Percentiles rank a stretch among this genome's conserved stretches.
Conservation (phyloP, 2,329 filamentous ascomycete genomes). For the Tolypocladium guangdongense region DNA sequence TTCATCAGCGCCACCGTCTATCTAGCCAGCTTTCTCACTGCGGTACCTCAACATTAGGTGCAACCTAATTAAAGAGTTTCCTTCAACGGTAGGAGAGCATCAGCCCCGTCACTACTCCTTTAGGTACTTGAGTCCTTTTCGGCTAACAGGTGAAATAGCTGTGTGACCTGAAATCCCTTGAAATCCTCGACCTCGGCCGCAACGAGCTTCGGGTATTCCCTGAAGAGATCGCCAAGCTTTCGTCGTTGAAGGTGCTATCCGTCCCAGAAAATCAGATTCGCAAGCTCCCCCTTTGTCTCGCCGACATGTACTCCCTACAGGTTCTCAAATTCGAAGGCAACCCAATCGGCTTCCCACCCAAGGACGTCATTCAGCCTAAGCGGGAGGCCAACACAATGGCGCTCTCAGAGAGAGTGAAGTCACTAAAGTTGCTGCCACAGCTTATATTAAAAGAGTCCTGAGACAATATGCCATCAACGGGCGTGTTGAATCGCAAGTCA, state of each 20-base stretch:
- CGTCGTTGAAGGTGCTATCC: conserved; percentile 79
- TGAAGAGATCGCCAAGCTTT: conserved; percentile 66
- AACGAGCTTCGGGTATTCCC: conserved; percentile 75
- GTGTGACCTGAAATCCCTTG: conserved; percentile 73
- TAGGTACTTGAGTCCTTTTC: too few species aligned
- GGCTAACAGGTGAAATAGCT: conserved; percentile 41
- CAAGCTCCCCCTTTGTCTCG: conserved; percentile 70
- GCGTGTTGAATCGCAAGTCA: conserved; percentile 42
- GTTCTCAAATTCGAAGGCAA: conserved; percentile 87
- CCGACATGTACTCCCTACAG: conserved; percentile 81
- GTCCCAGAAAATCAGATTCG: conserved; percentile 80
- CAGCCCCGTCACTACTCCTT: too few species aligned
- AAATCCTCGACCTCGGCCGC: conserved; percentile 85
- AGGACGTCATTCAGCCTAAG: conserved; percentile 52
- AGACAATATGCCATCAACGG: conserved; percentile 41
- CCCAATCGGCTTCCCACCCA: conserved; percentile 68
- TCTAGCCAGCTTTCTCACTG: too few species aligned
- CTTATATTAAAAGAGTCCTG: conserved; percentile 51
- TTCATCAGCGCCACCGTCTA: too few species aligned
- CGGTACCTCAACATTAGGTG: too few species aligned
- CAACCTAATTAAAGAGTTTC: too few species aligned
- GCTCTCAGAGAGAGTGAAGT: conserved; percentile 48
- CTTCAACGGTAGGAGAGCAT: too few species aligned
- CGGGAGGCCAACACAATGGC: conserved; percentile 42
- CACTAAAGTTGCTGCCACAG: conserved; percentile 47